phyloP scores from a whole-genome alignment of 371 early-diverging fungal genomes.

The Smittium mucronatum region DNA sequence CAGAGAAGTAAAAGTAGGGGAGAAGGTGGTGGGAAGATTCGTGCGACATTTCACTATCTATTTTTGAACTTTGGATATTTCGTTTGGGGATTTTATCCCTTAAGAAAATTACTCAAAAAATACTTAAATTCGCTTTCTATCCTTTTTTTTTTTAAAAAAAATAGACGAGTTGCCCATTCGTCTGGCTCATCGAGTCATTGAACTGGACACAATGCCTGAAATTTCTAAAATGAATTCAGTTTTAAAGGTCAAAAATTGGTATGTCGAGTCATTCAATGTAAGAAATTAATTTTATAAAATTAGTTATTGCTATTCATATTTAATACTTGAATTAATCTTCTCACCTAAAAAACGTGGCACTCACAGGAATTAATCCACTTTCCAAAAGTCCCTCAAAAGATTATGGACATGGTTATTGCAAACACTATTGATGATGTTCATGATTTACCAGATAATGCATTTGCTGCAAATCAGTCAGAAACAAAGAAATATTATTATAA shows the following conservation, averaged over 20 bases:
- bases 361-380: slow-evolving; percentile 38
- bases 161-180: slow-evolving; percentile 85
- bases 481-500: slow-evolving; percentile 25
- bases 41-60: too few species aligned
- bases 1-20: too few species aligned
- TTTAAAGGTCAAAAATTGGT: slow-evolving; percentile 84
- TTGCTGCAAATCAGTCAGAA: background rate
- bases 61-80: too few species aligned
- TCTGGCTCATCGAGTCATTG: slow-evolving; percentile 90
- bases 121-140: too few species aligned
- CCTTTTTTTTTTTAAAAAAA: slow-evolving; percentile 9
- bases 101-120: background rate
- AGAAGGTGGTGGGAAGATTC: too few species aligned
- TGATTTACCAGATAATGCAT: background rate
- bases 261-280: slow-evolving; percentile 82
- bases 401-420: slow-evolving; percentile 1
- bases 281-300: slow-evolving; percentile 12
- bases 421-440: background rate
- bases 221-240: slow-evolving; percentile 86
- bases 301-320: background rate
- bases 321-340: background rate
- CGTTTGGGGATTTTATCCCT: background rate
- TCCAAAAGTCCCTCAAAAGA: slow-evolving; percentile 37
- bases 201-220: slow-evolving; percentile 80
- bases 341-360: background rate